Conservation (phyloP, 2,329 filamentous ascomycete genomes). For the Colletotrichum graminicola region DNA sequence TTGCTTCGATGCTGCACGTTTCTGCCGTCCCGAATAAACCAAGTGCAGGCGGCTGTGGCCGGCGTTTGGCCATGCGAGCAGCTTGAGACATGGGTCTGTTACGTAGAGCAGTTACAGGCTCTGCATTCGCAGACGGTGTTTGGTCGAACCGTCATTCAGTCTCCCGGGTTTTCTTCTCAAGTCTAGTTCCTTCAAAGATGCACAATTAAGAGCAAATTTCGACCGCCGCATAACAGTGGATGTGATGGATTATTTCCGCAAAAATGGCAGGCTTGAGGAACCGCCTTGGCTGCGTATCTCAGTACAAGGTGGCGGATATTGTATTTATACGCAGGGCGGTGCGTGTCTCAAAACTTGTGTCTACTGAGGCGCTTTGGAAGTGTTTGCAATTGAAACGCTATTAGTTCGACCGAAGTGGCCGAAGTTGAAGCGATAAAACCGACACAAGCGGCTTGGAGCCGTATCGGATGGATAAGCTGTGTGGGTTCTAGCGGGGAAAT, state of each 20-base stretch:
- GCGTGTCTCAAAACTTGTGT: not conserved
- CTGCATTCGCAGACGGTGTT: not conserved
- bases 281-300: no score
- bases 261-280: not conserved
- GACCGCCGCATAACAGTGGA: not conserved
- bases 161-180: not conserved
- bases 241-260: not conserved
- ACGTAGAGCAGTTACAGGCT: not conserved
- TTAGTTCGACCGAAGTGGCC: slow-evolving; percentile 36
- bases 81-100: slow-evolving; percentile 5
- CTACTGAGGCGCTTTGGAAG: not conserved
- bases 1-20: not conserved
- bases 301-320: not conserved
- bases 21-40: not conserved
- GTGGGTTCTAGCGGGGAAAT: slow-evolving; percentile 19
- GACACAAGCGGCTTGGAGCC: slow-evolving; percentile 8
- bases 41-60: slow-evolving; percentile 4
- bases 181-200: not conserved
- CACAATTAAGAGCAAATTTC: not conserved
- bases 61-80: slow-evolving; percentile 14
- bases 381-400: slow-evolving; percentile 1
- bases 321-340: not conserved
- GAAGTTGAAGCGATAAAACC: slow-evolving; percentile 37
- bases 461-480: slow-evolving; percentile 17
- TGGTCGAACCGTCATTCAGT: not conserved